phyloP scores from a whole-genome alignment of 495 filamentous ascomycete genomes.

The Aspergillus cavernicola region DNA sequence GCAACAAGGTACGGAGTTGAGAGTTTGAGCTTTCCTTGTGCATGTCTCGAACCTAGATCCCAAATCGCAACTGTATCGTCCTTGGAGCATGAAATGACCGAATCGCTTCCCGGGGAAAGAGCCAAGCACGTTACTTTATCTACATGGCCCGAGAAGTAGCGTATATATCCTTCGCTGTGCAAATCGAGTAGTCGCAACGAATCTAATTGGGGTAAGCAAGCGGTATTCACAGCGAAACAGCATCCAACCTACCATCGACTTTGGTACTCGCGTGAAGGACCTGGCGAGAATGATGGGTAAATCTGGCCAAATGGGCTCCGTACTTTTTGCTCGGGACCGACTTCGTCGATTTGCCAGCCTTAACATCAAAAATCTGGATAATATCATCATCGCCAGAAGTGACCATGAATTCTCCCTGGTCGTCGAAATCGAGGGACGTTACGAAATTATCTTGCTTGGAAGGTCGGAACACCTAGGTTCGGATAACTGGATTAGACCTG shows the following conservation, averaged over 20 bases:
- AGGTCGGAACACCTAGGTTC: constrained; percentile 31
- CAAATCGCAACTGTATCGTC: constrained; percentile 88
- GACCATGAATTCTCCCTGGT: constrained; percentile 84
- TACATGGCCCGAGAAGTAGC: constrained; percentile 90
- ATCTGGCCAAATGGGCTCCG: constrained; percentile 87
- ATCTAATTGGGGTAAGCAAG: constrained; percentile 40
- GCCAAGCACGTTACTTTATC: constrained; percentile 75
- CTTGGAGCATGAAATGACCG: constrained; percentile 84
- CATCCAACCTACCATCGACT: constrained; percentile 56
- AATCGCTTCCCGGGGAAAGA: constrained; percentile 62
- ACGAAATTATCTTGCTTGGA: constrained; percentile 41
- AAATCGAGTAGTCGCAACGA: constrained; percentile 87
- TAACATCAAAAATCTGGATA: constrained; percentile 89
- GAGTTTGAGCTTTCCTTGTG: constrained; percentile 72
- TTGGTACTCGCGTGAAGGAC: constrained; percentile 96
- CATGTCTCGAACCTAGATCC: constrained; percentile 70
- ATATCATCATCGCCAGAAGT: constrained; percentile 87
- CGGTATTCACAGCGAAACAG: not conserved
- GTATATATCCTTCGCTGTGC: constrained; percentile 90
- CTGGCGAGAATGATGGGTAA: constrained; percentile 81
- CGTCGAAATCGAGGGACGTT: constrained; percentile 91
- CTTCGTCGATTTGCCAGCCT: constrained; percentile 82
- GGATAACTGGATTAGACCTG: constrained; percentile 15
- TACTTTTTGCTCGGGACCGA: constrained; percentile 87
- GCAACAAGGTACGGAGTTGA: constrained; percentile 75